A percentile compares a stretch with the other conserved stretches of the same genome.
phyloP scores from a whole-genome alignment of 1,284 basidiomycete species.

The Xerocomus amazonicus region DNA sequence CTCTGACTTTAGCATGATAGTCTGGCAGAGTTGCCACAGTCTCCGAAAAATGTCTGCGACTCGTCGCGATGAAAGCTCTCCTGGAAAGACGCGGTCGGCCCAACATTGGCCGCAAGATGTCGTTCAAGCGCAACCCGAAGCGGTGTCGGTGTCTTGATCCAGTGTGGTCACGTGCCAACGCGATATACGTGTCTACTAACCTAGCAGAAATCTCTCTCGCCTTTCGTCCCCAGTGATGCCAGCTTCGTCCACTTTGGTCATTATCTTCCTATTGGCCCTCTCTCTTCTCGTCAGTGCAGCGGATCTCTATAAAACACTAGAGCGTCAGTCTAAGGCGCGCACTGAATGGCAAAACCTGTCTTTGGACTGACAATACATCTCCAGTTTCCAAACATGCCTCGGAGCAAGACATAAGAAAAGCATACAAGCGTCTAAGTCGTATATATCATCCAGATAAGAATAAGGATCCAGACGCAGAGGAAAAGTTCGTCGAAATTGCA shows the following conservation, averaged over 20 bases:
- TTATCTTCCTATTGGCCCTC: slow-evolving; percentile 43
- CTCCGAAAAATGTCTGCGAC: slow-evolving; percentile 20
- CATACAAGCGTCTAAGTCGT: slow-evolving; percentile 87
- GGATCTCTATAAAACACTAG: slow-evolving; percentile 74
- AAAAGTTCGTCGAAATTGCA: slow-evolving; percentile 85
- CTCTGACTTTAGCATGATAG: slow-evolving; percentile 46
- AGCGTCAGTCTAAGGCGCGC: slow-evolving; percentile 54
- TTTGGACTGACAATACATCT: slow-evolving; percentile 24
- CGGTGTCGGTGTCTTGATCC: neutral
- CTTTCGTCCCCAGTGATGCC: slow-evolving; percentile 18
- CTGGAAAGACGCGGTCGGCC: slow-evolving; percentile 7
- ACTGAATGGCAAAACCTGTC: slow-evolving; percentile 23
- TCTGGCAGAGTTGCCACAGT: slow-evolving; percentile 7
- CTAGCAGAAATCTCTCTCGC: slow-evolving; percentile 1
- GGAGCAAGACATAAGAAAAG: slow-evolving; percentile 85
- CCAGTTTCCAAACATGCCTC: slow-evolving; percentile 76
- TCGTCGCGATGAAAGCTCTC: neutral
- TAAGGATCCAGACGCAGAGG: slow-evolving; percentile 76
- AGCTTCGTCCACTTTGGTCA: slow-evolving; percentile 32
- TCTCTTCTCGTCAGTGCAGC: slow-evolving; percentile 51
- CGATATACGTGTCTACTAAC: slow-evolving; percentile 30
- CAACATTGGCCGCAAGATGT: slow-evolving; percentile 15
- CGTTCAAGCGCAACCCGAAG: too few relatives aligned
- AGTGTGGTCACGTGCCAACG: slow-evolving; percentile 23
- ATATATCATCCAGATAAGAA: slow-evolving; percentile 95